Conservation (phyloP, 805 yeast species). For the Starmerella powellii region DNA sequence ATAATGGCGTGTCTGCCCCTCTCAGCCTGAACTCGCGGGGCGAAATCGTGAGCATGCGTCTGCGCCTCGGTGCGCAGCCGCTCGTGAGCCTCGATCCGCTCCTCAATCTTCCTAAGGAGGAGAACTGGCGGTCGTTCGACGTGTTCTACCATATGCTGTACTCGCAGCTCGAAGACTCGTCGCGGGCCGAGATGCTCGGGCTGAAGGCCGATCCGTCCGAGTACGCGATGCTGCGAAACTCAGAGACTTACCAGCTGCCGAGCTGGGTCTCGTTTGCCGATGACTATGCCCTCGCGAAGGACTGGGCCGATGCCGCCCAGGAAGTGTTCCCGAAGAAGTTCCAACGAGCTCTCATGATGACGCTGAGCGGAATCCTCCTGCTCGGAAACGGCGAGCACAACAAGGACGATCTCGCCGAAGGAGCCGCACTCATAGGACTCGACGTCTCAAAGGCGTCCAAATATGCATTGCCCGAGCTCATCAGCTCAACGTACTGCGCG, state of each 20-base stretch:
- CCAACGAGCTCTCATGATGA: slow-evolving; percentile 27
- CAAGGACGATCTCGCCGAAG: slow-evolving; percentile 30
- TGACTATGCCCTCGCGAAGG: slow-evolving; percentile 32
- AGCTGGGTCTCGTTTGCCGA: slow-evolving; percentile 31
- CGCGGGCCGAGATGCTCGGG: slow-evolving; percentile 24
- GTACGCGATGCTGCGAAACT: slow-evolving; percentile 26
- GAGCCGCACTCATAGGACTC: slow-evolving; percentile 33
- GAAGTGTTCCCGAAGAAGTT: slow-evolving; percentile 30
- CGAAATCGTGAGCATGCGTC: slow-evolving; percentile 26
- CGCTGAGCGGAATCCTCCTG: slow-evolving; percentile 32
- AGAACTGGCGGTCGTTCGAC: slow-evolving; percentile 27
- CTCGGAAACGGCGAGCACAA: slow-evolving; percentile 27
- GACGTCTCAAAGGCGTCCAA: slow-evolving; percentile 25
- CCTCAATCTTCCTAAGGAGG: slow-evolving; percentile 22
- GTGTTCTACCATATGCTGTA: slow-evolving; percentile 31
- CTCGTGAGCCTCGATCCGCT: slow-evolving; percentile 27
- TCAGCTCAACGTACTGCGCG: slow-evolving; percentile 28
- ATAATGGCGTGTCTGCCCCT: slow-evolving; percentile 28
- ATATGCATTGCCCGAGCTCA: slow-evolving; percentile 26
- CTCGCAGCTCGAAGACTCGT: slow-evolving; percentile 22
- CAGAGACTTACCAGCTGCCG: slow-evolving; percentile 27
- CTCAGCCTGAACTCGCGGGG: slow-evolving; percentile 28
- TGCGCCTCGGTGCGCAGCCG: slow-evolving; percentile 26
- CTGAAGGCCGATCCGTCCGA: slow-evolving; percentile 25
- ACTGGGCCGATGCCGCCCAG: slow-evolving; percentile 32